These are phyloP conservation scores for Penicillium sp. DNA, from an alignment of 2,329 filamentous ascomycete species.

Conservation along the genomic window DNA sequence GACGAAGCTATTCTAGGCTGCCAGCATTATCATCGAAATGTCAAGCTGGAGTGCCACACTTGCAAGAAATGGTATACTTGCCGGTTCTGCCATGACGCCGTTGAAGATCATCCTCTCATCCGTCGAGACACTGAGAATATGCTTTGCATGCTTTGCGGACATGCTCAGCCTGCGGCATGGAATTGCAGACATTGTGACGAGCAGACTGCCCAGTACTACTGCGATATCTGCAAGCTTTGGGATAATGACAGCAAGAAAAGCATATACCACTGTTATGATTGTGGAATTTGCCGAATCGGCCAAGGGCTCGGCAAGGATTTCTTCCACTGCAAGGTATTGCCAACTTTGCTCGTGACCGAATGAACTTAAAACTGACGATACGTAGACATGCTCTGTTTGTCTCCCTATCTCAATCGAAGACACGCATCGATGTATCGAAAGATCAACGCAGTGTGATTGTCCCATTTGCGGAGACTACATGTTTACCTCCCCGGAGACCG, in stretches of 20 bases:
- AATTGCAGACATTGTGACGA: slow-evolving; percentile 75
- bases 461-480: slow-evolving; percentile 97
- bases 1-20: slow-evolving; percentile 69
- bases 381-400: slow-evolving; percentile 87
- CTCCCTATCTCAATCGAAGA: slow-evolving; percentile 84
- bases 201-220: slow-evolving; percentile 86
- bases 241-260: slow-evolving; percentile 87
- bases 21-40: slow-evolving; percentile 90
- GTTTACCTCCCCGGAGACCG: slow-evolving; percentile 84
- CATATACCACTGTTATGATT: slow-evolving; percentile 96
- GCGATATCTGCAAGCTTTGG: slow-evolving; percentile 93
- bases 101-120: slow-evolving; percentile 75
- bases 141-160: slow-evolving; percentile 94
- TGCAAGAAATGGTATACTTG: slow-evolving; percentile 95
- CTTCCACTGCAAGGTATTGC: slow-evolving; percentile 88
- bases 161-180: slow-evolving; percentile 78
- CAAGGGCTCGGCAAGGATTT: slow-evolving; percentile 94
- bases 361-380: slow-evolving; percentile 17
- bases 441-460: slow-evolving; percentile 92
- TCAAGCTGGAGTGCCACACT: slow-evolving; percentile 90
- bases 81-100: slow-evolving; percentile 86
- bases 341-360: neutral
- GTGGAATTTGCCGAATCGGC: slow-evolving; percentile 90
- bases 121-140: slow-evolving; percentile 87
- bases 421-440: slow-evolving; percentile 90